phyloP scores from a whole-genome alignment of 2,329 filamentous ascomycete genomes.

The Myriosclerotinia scirpicola region DNA sequence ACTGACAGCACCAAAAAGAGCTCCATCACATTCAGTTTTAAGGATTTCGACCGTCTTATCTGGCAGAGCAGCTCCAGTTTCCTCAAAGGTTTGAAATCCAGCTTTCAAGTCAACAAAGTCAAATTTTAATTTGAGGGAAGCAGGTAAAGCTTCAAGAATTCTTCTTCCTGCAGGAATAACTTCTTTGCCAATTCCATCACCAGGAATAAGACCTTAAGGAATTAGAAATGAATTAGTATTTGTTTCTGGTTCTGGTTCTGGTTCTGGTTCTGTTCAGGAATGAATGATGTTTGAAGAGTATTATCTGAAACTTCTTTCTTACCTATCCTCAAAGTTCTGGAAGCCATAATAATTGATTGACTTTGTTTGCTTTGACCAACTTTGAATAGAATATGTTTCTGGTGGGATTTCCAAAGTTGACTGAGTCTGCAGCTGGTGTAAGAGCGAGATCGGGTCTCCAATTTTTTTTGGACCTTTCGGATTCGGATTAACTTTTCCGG shows the following conservation, averaged over 20 bases:
- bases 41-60: slow-evolving; percentile 89
- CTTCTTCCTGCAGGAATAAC: slow-evolving; percentile 94
- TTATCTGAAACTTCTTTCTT: slow-evolving; percentile 35
- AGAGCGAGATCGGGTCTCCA: slow-evolving; percentile 13
- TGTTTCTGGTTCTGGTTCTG: not conserved
- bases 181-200: slow-evolving; percentile 97
- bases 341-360: slow-evolving; percentile 51
- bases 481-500: not conserved
- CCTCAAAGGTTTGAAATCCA: slow-evolving; percentile 90
- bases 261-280: not conserved
- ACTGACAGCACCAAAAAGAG: slow-evolving; percentile 92
- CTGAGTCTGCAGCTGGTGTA: too few species aligned
- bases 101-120: slow-evolving; percentile 91
- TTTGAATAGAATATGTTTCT: not conserved
- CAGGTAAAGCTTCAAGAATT: slow-evolving; percentile 86
- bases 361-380: slow-evolving; percentile 19
- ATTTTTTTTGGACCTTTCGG: not conserved
- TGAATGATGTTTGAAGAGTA: not conserved
- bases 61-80: slow-evolving; percentile 83
- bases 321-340: slow-evolving; percentile 69
- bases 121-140: slow-evolving; percentile 91
- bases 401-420: slow-evolving; percentile 10
- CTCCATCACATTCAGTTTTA: slow-evolving; percentile 88
- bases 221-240: slow-evolving; percentile 24
- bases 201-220: slow-evolving; percentile 81